phyloP scores from a whole-genome alignment of 2,329 filamentous ascomycete species.

The Aspergillus brunneoviolaceus region DNA sequence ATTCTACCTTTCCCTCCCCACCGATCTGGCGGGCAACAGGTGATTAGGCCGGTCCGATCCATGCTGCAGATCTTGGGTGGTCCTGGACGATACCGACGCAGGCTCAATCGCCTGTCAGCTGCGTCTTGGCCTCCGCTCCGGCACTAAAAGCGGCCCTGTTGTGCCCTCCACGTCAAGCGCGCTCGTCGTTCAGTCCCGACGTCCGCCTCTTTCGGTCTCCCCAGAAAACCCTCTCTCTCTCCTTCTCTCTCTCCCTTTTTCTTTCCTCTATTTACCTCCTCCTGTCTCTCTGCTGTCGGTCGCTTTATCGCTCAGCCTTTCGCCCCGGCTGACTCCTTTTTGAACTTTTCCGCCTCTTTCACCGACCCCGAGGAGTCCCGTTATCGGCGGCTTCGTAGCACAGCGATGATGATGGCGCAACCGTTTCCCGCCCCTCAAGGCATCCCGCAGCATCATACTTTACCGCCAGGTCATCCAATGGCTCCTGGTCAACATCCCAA shows the following conservation, averaged over 20 bases:
- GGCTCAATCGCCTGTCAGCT: constrained; percentile 34
- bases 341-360: constrained; percentile 18
- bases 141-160: constrained; percentile 36
- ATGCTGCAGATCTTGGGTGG: constrained; percentile 34
- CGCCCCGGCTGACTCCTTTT: constrained; percentile 10
- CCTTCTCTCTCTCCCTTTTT: constrained; percentile 7
- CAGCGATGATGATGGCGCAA: constrained; percentile 56
- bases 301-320: background rate
- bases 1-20: constrained; percentile 10
- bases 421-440: constrained; percentile 59
- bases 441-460: constrained; percentile 58
- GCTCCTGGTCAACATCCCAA: constrained; percentile 57
- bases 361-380: constrained; percentile 27
- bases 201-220: constrained; percentile 16
- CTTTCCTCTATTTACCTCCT: constrained; percentile 3
- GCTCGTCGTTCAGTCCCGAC: constrained; percentile 24
- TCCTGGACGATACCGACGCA: constrained; percentile 32
- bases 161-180: constrained; percentile 32
- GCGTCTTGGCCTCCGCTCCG: constrained; percentile 38
- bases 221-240: constrained; percentile 1
- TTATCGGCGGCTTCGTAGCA: constrained; percentile 36
- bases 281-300: constrained; percentile 4
- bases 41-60: constrained; percentile 30
- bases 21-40: constrained; percentile 25
- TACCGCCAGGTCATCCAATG: constrained; percentile 63